phyloP scores from a whole-genome alignment of 208 protist genomes.

The Acanthamoeba divionensis region DNA sequence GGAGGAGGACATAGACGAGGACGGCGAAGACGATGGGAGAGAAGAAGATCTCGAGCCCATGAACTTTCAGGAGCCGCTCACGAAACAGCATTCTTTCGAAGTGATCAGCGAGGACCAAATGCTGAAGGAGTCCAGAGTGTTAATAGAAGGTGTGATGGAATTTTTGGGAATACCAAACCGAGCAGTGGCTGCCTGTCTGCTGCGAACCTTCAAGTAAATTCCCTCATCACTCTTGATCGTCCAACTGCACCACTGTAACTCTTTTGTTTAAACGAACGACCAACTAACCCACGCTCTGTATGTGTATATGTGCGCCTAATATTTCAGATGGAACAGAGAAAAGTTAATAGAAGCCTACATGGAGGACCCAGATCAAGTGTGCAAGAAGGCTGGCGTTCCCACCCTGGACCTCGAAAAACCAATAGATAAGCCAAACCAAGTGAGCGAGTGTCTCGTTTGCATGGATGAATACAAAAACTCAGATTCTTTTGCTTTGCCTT shows the following conservation, averaged over 20 bases:
- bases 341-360: slow-evolving; percentile 75
- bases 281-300: not conserved
- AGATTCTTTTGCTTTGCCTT: slow-evolving; percentile 67
- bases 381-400: slow-evolving; percentile 63
- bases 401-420: slow-evolving; percentile 48
- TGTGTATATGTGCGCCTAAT: slow-evolving; percentile 40
- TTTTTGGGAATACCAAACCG: slow-evolving; percentile 60
- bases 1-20: slow-evolving; percentile 18
- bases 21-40: slow-evolving; percentile 26
- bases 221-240: not conserved
- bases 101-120: slow-evolving; percentile 57
- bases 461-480: slow-evolving; percentile 65
- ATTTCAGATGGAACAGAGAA: slow-evolving; percentile 76
- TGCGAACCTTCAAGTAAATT: slow-evolving; percentile 61
- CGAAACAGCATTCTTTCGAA: slow-evolving; percentile 63
- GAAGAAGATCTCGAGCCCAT: slow-evolving; percentile 42
- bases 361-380: slow-evolving; percentile 68
- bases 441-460: slow-evolving; percentile 72
- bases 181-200: slow-evolving; percentile 48
- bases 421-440: not conserved
- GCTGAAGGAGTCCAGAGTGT: slow-evolving; percentile 49
- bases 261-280: not conserved
- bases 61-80: slow-evolving; percentile 33
- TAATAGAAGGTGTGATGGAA: slow-evolving; percentile 68
- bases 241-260: not conserved